These are phyloP conservation scores for Magnaporthiopsis incrustans DNA, from an alignment of 2,329 filamentous ascomycete species.

Conservation along the genomic window DNA sequence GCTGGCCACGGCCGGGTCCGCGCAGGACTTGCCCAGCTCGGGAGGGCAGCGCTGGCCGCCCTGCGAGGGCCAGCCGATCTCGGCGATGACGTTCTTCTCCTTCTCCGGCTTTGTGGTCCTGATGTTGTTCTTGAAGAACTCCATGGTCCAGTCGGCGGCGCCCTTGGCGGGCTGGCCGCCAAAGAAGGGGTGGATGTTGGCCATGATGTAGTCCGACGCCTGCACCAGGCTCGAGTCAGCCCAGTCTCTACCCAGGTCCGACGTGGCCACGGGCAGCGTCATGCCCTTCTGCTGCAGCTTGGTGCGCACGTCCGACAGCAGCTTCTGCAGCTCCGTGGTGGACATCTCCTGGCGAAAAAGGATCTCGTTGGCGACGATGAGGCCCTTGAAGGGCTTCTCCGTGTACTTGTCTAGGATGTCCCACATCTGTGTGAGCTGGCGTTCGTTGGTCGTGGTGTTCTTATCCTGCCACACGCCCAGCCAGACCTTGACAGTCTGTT, in stretches of 20 bases:
- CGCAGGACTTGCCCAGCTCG: conserved; percentile 43
- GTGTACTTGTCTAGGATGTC: conserved; percentile 54
- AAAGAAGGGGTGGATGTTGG: conserved; percentile 96
- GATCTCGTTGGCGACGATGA: conserved; percentile 78
- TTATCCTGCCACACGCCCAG: conserved; percentile 87
- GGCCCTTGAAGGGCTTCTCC: conserved; percentile 55
- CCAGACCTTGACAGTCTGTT: conserved; percentile 76
- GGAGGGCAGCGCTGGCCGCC: conserved; percentile 73
- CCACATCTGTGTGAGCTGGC: conserved; percentile 81
- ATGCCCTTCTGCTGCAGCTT: conserved; percentile 63
- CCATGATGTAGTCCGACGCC: conserved; percentile 83
- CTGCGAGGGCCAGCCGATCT: conserved; percentile 82
- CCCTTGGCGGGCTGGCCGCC: conserved; percentile 61
- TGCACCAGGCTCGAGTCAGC: conserved; percentile 53
- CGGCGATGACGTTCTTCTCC: conserved; percentile 70
- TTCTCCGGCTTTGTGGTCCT: conserved; percentile 52
- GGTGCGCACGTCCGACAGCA: conserved; percentile 61
- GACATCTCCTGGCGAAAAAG: conserved; percentile 72
- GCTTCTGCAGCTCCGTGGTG: conserved; percentile 48
- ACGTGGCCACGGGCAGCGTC: conserved; percentile 72
- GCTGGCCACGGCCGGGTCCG: conserved; percentile 65
- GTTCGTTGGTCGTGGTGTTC: conserved; percentile 73
- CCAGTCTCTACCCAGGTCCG: conserved; percentile 88
- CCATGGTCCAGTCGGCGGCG: conserved; percentile 73
- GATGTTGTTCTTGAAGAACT: conserved; percentile 71